These are phyloP conservation scores for Biscogniauxia marginata DNA, from an alignment of 2,329 filamentous ascomycete species.

Conservation along the genomic window DNA sequence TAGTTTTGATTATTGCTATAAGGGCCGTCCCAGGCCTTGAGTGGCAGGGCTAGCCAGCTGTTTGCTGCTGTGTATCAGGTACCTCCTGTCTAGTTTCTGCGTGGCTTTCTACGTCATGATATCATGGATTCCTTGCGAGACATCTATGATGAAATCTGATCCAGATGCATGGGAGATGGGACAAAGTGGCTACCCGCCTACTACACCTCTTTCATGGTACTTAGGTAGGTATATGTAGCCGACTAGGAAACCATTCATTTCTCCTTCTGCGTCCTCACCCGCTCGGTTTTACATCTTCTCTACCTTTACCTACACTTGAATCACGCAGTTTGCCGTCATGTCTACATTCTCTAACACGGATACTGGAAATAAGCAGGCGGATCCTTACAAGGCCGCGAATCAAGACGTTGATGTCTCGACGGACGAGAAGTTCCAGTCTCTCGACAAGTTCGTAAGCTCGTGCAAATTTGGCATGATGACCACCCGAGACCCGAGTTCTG, in stretches of 20 bases:
- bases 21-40: no score
- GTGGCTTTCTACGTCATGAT: slow-evolving; percentile 22
- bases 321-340: slow-evolving; percentile 32
- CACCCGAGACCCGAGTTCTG: slow-evolving; percentile 64
- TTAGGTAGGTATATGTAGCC: no score
- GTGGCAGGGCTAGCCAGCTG: no score
- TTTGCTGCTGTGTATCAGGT: no score
- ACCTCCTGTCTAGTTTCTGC: neutral
- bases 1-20: no score
- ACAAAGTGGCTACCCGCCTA: no score
- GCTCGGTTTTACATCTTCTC: neutral
- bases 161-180: no score
- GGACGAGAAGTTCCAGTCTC: slow-evolving; percentile 73
- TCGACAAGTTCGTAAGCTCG: slow-evolving; percentile 66
- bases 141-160: slow-evolving; percentile 25
- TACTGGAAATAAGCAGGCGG: slow-evolving; percentile 61
- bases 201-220: no score
- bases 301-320: neutral
- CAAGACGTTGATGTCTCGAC: slow-evolving; percentile 61
- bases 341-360: slow-evolving; percentile 56
- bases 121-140: slow-evolving; percentile 5
- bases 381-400: slow-evolving; percentile 77
- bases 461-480: slow-evolving; percentile 91
- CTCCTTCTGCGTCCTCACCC: no score
- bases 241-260: no score